Evolutionary conservation across 805 yeast genomes (phyloP), one percentile per base, ranked within the genome.

Genomic region (Lipomyces mesembrius): DNA sequence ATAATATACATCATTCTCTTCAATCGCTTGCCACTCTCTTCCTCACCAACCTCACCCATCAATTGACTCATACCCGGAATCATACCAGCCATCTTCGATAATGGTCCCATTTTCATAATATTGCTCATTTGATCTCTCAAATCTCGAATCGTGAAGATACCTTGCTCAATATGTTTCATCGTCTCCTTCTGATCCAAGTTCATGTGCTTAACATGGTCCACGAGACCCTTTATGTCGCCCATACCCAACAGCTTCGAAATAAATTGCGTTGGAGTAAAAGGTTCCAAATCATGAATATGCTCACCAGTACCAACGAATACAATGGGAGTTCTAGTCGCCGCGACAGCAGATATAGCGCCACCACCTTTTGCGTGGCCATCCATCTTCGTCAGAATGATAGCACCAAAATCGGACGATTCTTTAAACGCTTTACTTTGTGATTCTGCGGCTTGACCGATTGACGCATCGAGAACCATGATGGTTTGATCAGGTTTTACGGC

Each of bases 311-410:
- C 99, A 67, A 94, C 95, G 76, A 94, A 94, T 8, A 90, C 91
- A 72, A 94, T 89, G 7, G 99, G 99, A 0, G 98, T 95, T 63
- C 90, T 84, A 2, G 98, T 94, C 2, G 97, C 95, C 1, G 99
- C 99, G 63, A 94, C 98, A n/a, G 99, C 99, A 52, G 97, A 92
- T 63, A 94, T 93, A 37, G 99, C 99, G 83, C 99, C 99, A 80
- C 99, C 99, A 78, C 99, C 99, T 80, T 90, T 94, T 51, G 98
- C 99, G 75, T 95, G 98, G 61, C 98, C 98, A 79, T 94, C 99
- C 96, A 94, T 88, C 78, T 94, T 94, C 27, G 99, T 94, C 76
- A 94, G 83, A 67, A 94, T 89, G 70, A 94, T 94, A 32, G 98
- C 92, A 74, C 99, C 99, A 75, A 95, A 95, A 76, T 94, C 88